These are phyloP conservation scores for Setaria viridis DNA, from an alignment of 202 grass and related monocot species.

Conservation along the genomic window DNA sequence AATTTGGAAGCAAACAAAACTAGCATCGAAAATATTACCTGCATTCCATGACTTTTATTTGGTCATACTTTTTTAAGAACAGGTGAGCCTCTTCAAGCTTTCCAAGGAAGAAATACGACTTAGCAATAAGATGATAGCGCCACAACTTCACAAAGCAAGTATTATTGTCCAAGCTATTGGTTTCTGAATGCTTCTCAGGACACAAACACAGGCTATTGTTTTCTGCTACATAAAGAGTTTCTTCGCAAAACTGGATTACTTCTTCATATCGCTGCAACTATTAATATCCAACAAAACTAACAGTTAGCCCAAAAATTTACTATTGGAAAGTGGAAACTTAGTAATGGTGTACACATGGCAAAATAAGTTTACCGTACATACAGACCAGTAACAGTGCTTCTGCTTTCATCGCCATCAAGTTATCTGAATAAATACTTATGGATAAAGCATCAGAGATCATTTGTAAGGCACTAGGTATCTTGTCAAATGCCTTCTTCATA, in stretches of 20 bases:
- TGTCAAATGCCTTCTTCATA: slow-evolving; percentile 53
- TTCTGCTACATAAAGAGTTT: slow-evolving; percentile 62
- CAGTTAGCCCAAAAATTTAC: slow-evolving; percentile 34
- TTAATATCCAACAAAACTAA: slow-evolving; percentile 38
- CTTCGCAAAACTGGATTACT: slow-evolving; percentile 76
- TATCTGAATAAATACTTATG: slow-evolving; percentile 73
- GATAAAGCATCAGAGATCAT: slow-evolving; percentile 77
- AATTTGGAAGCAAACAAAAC: slow-evolving; percentile 38
- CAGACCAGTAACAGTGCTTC: slow-evolving; percentile 87
- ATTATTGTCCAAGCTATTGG: slow-evolving; percentile 30
- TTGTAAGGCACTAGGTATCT: slow-evolving; percentile 67
- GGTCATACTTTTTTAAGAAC: slow-evolving; percentile 70
- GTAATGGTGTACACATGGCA: slow-evolving; percentile 22
- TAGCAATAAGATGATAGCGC: slow-evolving; percentile 70
- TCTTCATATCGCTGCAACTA: slow-evolving; percentile 84
- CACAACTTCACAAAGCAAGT: slow-evolving; percentile 54
- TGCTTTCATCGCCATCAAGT: slow-evolving; percentile 89
- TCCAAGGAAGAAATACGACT: slow-evolving; percentile 91
- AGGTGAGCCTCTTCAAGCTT: slow-evolving; percentile 83
- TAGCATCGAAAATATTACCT: slow-evolving; percentile 56
- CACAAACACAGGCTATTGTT: slow-evolving; percentile 54
- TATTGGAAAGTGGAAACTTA: slow-evolving; percentile 29
- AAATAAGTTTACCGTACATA: slow-evolving; percentile 56
- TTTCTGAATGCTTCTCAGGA: slow-evolving; percentile 42
- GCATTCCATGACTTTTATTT: slow-evolving; percentile 54